Evolutionary conservation across 306 rosid genomes (phyloP), one percentile per base, ranked within the genome.

Genomic region (Cicer cuneatum): DNA sequence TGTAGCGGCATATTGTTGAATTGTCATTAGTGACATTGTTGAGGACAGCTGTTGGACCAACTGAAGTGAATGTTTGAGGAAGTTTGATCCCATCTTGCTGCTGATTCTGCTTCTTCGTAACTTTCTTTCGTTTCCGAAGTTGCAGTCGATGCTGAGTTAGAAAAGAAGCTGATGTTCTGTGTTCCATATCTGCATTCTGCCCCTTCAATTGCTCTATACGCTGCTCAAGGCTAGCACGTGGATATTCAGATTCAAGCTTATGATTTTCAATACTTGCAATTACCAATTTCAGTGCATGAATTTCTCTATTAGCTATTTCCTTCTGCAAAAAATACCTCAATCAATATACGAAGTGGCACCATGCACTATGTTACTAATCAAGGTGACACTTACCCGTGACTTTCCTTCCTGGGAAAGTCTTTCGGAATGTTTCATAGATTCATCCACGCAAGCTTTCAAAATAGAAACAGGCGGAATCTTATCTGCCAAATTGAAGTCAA

Each of bases 381-480:
- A 59, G 66, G 68, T 18, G 29, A 56, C 76, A 81, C 77, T 78
- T 89, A 93, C 98, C 81, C 41, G 56, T 42, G 93, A 51, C 78
- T 81, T 85, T 78, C 93, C 90, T 74, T 88, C 92, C 53, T 68
- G 65, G 37, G 83, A 60, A 61, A 85, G 87, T 72, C 77, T 78
- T 81, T 67, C 57, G 70, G 89, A 69, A 45, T 80, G 83, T 58
- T 84, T 78, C 86, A 81, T 77, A 75, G 89, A 57, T 66, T 84
- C 89, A 74, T 85, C 72, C 66, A 93, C 83, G 61, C 71, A 84
- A 45, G 85, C 86, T 83, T 88, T 78, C 86, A 93, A 80, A 65
- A 93, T 56, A 71, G 93, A 80, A 51, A 88, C 87, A 10, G 96
- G 92, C 42, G 97, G 87, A 83, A 89, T 82, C 82, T 81, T 85